Conservation (phyloP, 1,139 yeast genomes). For the Kazachstania sp. region DNA sequence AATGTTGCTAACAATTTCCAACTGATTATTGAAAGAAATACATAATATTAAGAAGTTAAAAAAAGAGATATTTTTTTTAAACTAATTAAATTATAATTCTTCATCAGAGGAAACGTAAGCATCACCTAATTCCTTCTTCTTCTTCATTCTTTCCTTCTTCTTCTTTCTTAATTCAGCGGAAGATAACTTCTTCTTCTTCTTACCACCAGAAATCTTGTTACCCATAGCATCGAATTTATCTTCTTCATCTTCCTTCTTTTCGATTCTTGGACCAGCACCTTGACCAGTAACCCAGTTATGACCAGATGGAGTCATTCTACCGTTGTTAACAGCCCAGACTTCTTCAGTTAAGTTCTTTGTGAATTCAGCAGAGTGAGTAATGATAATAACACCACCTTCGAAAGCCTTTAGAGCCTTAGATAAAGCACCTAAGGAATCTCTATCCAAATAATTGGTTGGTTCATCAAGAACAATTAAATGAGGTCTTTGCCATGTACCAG, state of each 20-base stretch:
- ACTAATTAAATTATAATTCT: slow-evolving; percentile 19
- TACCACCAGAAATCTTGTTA: slow-evolving; percentile 93
- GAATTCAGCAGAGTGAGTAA: slow-evolving; percentile 99
- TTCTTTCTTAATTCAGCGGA: slow-evolving; percentile 99
- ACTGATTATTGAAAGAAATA: background rate
- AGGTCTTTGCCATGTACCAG: slow-evolving; percentile 99
- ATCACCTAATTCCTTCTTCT: slow-evolving; percentile 99
- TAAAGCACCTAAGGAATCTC: slow-evolving; percentile 99
- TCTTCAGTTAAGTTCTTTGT: slow-evolving; percentile 98
- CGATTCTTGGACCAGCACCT: slow-evolving; percentile 98
- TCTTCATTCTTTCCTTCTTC: slow-evolving; percentile 99
- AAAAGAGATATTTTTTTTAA: too few relatives aligned
- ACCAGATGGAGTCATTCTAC: slow-evolving; percentile 98
- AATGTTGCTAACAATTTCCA: background rate
- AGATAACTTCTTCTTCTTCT: slow-evolving; percentile 96
- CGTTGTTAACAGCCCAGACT: slow-evolving; percentile 99
- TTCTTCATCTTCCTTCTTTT: slow-evolving; percentile 95
- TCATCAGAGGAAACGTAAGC: slow-evolving; percentile 92
- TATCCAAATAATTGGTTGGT: slow-evolving; percentile 98
- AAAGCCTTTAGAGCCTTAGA: slow-evolving; percentile 97
- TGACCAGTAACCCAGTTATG: slow-evolving; percentile 99
- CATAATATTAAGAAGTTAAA: background rate
- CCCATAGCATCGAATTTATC: slow-evolving; percentile 99
- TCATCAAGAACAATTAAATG: slow-evolving; percentile 98
- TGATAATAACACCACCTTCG: slow-evolving; percentile 99